These are phyloP conservation scores for Angomonas desouzai DNA, from an alignment of 208 protist species.

Conservation along the genomic window DNA sequence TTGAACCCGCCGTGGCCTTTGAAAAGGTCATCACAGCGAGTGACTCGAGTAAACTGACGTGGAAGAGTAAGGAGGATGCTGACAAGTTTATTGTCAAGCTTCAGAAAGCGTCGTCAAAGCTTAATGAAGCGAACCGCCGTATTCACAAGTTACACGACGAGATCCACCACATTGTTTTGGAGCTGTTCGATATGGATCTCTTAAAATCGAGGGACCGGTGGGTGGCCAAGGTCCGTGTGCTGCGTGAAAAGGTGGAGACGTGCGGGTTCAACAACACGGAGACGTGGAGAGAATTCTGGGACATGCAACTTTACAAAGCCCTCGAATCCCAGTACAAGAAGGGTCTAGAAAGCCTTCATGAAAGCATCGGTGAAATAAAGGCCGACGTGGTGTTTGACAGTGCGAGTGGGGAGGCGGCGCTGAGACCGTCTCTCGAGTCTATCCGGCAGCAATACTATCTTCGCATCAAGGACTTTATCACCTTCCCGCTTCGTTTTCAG, in stretches of 20 bases:
- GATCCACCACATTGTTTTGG: slow-evolving; percentile 73
- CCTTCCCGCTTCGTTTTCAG: slow-evolving; percentile 90
- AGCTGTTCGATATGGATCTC: slow-evolving; percentile 92
- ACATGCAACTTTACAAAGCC: slow-evolving; percentile 98
- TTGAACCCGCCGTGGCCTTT: slow-evolving; percentile 85
- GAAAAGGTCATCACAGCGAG: slow-evolving; percentile 89
- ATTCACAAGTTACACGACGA: slow-evolving; percentile 91
- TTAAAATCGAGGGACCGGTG: slow-evolving; percentile 90
- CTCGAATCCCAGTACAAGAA: slow-evolving; percentile 95
- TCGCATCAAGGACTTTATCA: slow-evolving; percentile 94
- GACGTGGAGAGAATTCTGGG: slow-evolving; percentile 95
- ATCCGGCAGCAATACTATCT: slow-evolving; percentile 93
- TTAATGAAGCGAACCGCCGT: slow-evolving; percentile 91
- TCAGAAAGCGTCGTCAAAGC: slow-evolving; percentile 67
- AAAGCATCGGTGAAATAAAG: slow-evolving; percentile 88
- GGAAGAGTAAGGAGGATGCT: slow-evolving; percentile 73
- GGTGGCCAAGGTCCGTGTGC: slow-evolving; percentile 82
- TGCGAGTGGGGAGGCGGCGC: slow-evolving; percentile 62
- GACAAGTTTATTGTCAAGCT: slow-evolving; percentile 85
- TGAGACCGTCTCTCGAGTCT: slow-evolving; percentile 89
- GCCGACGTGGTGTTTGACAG: slow-evolving; percentile 90
- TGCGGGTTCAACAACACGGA: slow-evolving; percentile 89
- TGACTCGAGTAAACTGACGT: slow-evolving; percentile 78
- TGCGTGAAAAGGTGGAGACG: slow-evolving; percentile 86
- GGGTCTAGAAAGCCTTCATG: slow-evolving; percentile 92